These are phyloP conservation scores for Tritrichomonas foetus DNA, from an alignment of 208 protist species.

Conservation along the genomic window DNA sequence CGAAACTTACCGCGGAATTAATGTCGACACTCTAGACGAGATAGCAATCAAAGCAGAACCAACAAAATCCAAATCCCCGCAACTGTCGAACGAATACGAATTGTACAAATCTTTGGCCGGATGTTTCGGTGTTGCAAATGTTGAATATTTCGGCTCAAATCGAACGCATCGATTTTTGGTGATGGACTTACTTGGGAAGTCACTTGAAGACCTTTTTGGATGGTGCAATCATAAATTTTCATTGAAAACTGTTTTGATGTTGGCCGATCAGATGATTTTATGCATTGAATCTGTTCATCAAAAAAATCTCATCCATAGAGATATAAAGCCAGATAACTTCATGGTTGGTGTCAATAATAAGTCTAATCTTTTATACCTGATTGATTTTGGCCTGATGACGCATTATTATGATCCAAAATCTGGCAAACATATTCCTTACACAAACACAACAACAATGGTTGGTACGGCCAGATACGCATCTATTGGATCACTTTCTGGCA, in stretches of 20 bases:
- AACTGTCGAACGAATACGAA: constrained; percentile 90
- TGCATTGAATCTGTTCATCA: neutral
- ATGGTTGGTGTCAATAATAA: neutral
- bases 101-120: constrained; percentile 75
- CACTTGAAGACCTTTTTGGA: constrained; percentile 91
- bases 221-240: constrained; percentile 60
- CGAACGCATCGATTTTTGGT: constrained; percentile 95
- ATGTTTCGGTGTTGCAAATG: constrained; percentile 80
- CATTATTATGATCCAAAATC: neutral
- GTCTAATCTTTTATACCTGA: neutral
- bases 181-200: constrained; percentile 92
- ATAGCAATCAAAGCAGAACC: constrained; percentile 48
- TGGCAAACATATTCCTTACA: neutral
- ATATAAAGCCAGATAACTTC: constrained; percentile 33
- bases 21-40: constrained; percentile 63
- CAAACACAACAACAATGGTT: neutral
- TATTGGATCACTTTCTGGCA: neutral
- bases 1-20: constrained; percentile 66
- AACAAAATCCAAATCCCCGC: constrained; percentile 74
- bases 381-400: constrained; percentile 7
- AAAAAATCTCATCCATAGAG: constrained; percentile 3
- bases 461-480: constrained; percentile 4
- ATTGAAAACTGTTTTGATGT: constrained; percentile 19
- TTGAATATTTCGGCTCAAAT: constrained; percentile 87
- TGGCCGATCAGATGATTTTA: neutral